Percentiles rank a stretch among this genome's conserved stretches.
Evolutionary conservation across 768 basidiomycete genomes (phyloP).

Genomic region (Candolleomyces aberdarensis): DNA sequence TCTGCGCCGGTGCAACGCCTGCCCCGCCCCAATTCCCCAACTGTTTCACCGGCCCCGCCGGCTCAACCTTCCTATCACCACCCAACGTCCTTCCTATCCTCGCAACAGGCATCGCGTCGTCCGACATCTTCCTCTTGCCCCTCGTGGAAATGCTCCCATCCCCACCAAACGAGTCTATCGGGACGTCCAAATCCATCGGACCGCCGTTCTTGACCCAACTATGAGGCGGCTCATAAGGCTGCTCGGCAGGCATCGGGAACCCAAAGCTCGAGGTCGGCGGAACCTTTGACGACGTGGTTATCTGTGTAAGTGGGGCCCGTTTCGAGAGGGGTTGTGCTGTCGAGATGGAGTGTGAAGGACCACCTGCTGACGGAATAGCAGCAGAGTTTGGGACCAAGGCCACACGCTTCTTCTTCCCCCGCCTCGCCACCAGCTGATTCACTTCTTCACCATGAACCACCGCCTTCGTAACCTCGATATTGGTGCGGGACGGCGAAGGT

Average conservation of each 20-base stretch:
- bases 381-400: conserved; percentile 16
- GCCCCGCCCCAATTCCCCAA: conserved; percentile 32
- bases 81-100: conserved; percentile 58
- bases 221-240: conserved; percentile 40
- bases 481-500: conserved; percentile 23
- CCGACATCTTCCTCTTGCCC: conserved; percentile 49
- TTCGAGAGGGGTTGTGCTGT: conserved; percentile 21
- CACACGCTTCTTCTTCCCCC: conserved; percentile 61
- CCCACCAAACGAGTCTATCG: conserved; percentile 50
- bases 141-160: conserved; percentile 18
- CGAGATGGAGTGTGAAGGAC: conserved; percentile 21
- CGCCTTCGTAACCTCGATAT: conserved; percentile 26
- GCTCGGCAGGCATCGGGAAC: conserved; percentile 50
- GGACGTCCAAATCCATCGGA: conserved; percentile 54
- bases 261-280: conserved; percentile 20
- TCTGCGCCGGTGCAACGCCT: conserved; percentile 12
- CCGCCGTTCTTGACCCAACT: conserved; percentile 25
- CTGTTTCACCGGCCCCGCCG: conserved; percentile 48
- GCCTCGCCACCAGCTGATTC: conserved; percentile 73
- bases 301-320: conserved; percentile 28
- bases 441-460: conserved; percentile 54
- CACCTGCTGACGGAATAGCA: conserved; percentile 19
- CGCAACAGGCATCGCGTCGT: conserved; percentile 34
- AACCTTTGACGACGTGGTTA: conserved; percentile 22
- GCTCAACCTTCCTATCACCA: conserved; percentile 56